Evolutionary conservation across 345 rosid genomes (phyloP).

Genomic region (Moricandia moricandioides): DNA sequence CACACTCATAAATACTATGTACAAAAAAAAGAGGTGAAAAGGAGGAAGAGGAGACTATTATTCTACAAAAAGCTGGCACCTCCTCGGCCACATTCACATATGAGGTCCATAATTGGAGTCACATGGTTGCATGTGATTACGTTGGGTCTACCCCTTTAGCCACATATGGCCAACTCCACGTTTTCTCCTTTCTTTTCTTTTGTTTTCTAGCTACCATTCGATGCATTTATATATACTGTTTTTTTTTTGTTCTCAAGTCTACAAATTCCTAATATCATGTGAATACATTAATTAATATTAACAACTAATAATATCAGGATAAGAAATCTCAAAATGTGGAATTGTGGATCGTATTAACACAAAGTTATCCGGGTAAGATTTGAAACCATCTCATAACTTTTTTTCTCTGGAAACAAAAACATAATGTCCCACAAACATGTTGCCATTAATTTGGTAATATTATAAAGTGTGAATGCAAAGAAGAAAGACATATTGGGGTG

Average conservation of each 20-base stretch:
- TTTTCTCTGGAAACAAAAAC: background rate
- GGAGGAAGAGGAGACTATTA: background rate
- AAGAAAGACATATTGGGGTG: slow-evolving; percentile 28
- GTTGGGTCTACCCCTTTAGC: slow-evolving; percentile 37
- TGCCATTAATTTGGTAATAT: background rate
- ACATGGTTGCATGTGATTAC: slow-evolving; percentile 40
- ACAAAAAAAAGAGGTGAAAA: background rate
- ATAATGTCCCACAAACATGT: slow-evolving; percentile 31
- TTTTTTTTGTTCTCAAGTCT: background rate
- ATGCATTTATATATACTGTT: slow-evolving; percentile 6
- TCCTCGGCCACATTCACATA: slow-evolving; percentile 31
- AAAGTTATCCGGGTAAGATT: background rate
- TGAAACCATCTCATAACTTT: background rate
- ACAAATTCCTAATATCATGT: background rate
- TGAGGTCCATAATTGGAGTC: slow-evolving; percentile 40
- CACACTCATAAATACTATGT: background rate
- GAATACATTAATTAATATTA: background rate
- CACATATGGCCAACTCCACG: slow-evolving; percentile 41
- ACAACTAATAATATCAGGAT: background rate
- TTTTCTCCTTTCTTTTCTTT: slow-evolving; percentile 20
- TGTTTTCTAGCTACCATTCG: slow-evolving; percentile 32
- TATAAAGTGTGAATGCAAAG: background rate
- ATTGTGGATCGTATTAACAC: background rate
- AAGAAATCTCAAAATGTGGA: background rate
- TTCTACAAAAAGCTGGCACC: slow-evolving; percentile 22